Evolutionary conservation across 164 flowering plant species (phyloP), one percentile per base, ranked within the genome.

Genomic region (Macadamia integrifolia): DNA sequence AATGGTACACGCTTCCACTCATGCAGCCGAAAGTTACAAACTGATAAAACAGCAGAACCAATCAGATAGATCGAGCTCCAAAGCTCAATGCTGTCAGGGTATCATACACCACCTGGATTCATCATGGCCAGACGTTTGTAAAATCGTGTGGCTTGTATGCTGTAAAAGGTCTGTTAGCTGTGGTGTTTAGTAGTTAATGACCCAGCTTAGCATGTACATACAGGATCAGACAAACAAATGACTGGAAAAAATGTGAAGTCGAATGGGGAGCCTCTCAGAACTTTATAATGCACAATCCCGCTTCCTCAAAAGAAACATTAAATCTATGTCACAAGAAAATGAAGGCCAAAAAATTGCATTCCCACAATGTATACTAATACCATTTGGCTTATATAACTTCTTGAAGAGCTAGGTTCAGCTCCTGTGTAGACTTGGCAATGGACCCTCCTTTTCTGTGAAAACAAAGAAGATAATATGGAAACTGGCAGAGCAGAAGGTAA

Each of bases 401-500:
- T 70, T 81, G 88, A 67, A 89, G 79, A 67, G 86, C 81, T 64
- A 88, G 75, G 72, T 72, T 87, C 68, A 88, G 75, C 77, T 88
- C 94, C 57, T 86, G 92, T 11, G 92, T 90, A 53, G 76, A 80
- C 73, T 89, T 93, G 48, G 95, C 86, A 65, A 91, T 84, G 29
- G 88, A 81, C 6, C 97, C 98, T 35, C 97, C 97, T 81, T 83
- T 83, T 82, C 98, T 93, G 79, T 31, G 40, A 14, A 74, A 67
- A 49, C 58, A 58, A 60, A 65, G 50, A 66, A 15, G 3, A 40
- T 32, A 62, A 10, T 6, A 3, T 13, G 42, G 42, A 50, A 46
- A 60, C 49, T 15, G 12, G 44, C 57, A 60, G 3, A 43, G 17
- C 2, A 31, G 65, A 64, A 48, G 5, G 17, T 13, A n/a, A 60